Evolutionary conservation across 2,329 filamentous ascomycete genomes (phyloP).

Genomic region (Arthrobotrys conoides): DNA sequence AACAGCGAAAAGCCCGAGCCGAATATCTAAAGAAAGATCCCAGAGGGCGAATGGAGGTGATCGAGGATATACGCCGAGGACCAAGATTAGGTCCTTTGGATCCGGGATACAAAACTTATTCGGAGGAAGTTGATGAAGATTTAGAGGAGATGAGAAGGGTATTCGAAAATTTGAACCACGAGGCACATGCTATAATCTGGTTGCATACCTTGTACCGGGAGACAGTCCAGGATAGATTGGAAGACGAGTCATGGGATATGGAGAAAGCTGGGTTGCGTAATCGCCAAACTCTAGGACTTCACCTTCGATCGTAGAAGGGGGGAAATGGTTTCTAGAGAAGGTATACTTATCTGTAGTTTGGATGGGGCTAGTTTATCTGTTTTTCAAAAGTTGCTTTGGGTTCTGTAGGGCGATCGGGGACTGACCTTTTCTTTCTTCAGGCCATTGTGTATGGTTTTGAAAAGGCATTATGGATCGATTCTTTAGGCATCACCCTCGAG

Average conservation of each 20-base stretch:
- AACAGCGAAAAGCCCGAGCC: background rate
- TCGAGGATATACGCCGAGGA: background rate
- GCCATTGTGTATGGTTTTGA: too few relatives aligned
- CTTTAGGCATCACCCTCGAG: too few relatives aligned
- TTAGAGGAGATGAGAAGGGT: conserved; percentile 36
- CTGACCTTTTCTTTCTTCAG: too few relatives aligned
- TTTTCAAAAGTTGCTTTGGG: background rate
- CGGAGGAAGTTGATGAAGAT: conserved; percentile 11
- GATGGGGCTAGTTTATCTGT: background rate
- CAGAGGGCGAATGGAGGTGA: conserved; percentile 11
- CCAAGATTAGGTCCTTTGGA: background rate
- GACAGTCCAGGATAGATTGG: conserved; percentile 43
- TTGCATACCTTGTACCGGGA: conserved; percentile 41
- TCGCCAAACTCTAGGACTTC: background rate
- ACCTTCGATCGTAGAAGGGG: background rate
- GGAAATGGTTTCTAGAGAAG: background rate
- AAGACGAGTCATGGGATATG: conserved; percentile 42
- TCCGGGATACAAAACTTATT: background rate
- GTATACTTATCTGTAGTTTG: background rate
- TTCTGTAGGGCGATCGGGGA: too few relatives aligned
- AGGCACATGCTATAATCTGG: conserved; percentile 43
- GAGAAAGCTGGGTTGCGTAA: background rate
- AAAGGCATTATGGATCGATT: too few relatives aligned
- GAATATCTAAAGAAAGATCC: conserved; percentile 10
- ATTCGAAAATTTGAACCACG: conserved; percentile 44